Evolutionary conservation across 2,329 filamentous ascomycete genomes (phyloP).

Genomic region (Diaporthe longicolla): DNA sequence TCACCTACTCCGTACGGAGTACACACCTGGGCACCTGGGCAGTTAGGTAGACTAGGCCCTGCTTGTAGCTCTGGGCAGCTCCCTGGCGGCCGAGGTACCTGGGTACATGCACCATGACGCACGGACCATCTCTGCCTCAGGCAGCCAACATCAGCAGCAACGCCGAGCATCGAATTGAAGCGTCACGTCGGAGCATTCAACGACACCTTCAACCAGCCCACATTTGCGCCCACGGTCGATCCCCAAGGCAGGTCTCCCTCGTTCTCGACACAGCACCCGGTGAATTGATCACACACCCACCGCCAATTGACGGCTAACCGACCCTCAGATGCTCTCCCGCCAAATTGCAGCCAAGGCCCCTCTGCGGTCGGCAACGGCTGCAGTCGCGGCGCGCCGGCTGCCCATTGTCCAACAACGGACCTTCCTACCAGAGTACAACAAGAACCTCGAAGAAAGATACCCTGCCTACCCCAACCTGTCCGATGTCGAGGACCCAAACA

Average conservation of each 20-base stretch:
- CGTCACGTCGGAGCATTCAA: conserved; percentile 2
- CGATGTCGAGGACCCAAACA: conserved; percentile 73
- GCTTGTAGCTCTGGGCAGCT: conserved; percentile 1
- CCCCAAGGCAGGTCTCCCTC: conserved; percentile 52
- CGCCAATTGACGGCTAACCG: background rate
- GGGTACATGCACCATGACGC: background rate
- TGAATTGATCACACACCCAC: background rate
- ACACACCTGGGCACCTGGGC: too few relatives aligned
- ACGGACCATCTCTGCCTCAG: conserved; percentile 39
- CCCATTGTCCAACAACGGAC: conserved; percentile 70
- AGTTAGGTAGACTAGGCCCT: too few relatives aligned
- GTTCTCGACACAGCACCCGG: background rate
- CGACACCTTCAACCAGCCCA: background rate
- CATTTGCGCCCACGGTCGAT: conserved; percentile 46
- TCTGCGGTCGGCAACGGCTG: conserved; percentile 59
- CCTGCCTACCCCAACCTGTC: conserved; percentile 62
- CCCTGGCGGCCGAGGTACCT: background rate
- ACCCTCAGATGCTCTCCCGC: conserved; percentile 71
- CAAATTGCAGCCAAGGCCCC: conserved; percentile 67
- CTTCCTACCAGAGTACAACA: conserved; percentile 66
- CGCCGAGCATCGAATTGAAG: background rate
- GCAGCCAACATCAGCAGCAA: conserved; percentile 1
- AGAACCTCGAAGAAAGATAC: conserved; percentile 67
- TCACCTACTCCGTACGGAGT: too few relatives aligned
- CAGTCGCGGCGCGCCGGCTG: conserved; percentile 63